Evolutionary conservation across 2,329 filamentous ascomycete genomes (phyloP), one percentile per base, ranked within the genome.

Genomic region (Harringtonia lauricola): DNA sequence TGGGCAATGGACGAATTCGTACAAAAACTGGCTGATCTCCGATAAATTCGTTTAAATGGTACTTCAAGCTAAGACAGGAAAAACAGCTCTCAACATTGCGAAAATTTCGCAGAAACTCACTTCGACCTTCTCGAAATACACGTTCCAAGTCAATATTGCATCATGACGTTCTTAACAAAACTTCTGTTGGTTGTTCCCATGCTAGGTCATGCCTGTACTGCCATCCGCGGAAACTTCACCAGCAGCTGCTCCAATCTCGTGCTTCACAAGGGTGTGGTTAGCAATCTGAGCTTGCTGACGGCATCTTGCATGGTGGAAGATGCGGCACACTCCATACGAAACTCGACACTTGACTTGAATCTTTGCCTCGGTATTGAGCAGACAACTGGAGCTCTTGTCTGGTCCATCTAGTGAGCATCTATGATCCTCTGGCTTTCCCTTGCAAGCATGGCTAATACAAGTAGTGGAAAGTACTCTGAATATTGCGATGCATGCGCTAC

Each of bases 321-420:
- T 22, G 8, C n/a, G 4, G 17, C 3, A 10, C 10, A 13, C 3
- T 30, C 34, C 5, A 7, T 7, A 10, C 24, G 8, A 17, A 40
- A 42, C 30, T 22, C 47, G 18, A 39, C 43, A 3, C 44, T 54
- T 14, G 51, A 54, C 30, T 41, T 54, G 15, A 51, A 53, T 36
- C 44, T 51, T 2, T 54, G 52, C 15, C 13, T 54, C 1, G 51
- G 52, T 19, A 43, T 54, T 36, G 36, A 53, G 39, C 38, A 48
- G 29, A 26, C 19, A 0, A 44, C 39, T 5, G 48, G 36, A 1
- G n/a, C 13, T 1, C 43, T 54, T 6, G 24, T 4, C 2, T 54
- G 52, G 52, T 44, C 47, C 7, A 26, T 43, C 12, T 45, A 50
- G 49, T 51, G 45, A 33, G 47, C 35, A 14, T 29, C 3, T 15